Evolutionary conservation across 2,329 filamentous ascomycete species (phyloP).

Genomic region (Talaromyces pinophilus): DNA sequence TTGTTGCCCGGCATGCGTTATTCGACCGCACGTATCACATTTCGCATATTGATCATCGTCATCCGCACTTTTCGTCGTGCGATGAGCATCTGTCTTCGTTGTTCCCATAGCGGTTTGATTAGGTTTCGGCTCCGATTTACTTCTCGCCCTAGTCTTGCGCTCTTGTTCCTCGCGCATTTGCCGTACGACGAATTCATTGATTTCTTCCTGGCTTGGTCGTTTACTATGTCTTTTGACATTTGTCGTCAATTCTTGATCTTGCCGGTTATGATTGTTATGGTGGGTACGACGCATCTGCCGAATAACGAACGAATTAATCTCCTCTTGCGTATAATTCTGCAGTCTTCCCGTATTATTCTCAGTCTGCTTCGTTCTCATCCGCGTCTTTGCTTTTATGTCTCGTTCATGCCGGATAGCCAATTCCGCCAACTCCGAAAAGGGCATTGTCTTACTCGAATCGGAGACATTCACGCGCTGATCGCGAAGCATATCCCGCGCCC

Average conservation of each 20-base stretch:
- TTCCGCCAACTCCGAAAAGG: conserved; percentile 30
- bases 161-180: conserved; percentile 33
- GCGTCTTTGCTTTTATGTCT: conserved; percentile 16
- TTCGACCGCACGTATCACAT: conserved; percentile 27
- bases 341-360: conserved; percentile 10
- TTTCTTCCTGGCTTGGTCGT: conserved; percentile 34
- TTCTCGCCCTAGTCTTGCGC: conserved; percentile 24
- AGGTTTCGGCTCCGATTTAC: conserved; percentile 14
- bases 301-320: conserved; percentile 34
- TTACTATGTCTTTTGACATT: conserved; percentile 26
- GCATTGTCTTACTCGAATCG: conserved; percentile 26
- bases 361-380: not conserved
- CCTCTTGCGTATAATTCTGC: conserved; percentile 28
- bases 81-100: not conserved
- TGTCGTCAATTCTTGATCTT: conserved; percentile 12
- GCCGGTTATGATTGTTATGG: conserved; percentile 18
- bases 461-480: conserved; percentile 29
- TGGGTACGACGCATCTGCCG: conserved; percentile 27
- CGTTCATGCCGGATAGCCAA: conserved; percentile 29
- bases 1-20: conserved; percentile 26
- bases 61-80: not conserved
- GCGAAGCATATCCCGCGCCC: conserved; percentile 31
- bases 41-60: not conserved
- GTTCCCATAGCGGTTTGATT: not conserved
- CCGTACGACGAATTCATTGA: conserved; percentile 33